Conservation (phyloP, 1,284 basidiomycete genomes). For the Cutaneotrichosporon cavernicola region DNA sequence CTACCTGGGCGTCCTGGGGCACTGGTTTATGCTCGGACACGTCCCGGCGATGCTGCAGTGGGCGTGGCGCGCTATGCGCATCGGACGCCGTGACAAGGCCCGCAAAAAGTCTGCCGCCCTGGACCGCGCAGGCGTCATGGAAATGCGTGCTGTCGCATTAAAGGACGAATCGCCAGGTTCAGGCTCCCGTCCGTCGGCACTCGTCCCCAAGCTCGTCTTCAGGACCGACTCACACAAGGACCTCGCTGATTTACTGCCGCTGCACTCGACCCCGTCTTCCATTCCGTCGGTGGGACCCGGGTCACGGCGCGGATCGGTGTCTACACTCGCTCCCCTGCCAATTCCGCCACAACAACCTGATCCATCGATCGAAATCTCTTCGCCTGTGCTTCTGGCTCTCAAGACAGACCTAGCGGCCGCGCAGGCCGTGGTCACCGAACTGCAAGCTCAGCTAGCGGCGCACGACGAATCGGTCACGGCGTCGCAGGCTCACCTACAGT, state of each 20-base stretch:
- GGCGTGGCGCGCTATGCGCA: conserved; percentile 33
- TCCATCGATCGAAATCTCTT: conserved; percentile 40
- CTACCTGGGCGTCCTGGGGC: conserved; percentile 45
- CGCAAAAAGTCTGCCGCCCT: conserved; percentile 36
- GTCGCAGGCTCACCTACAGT: conserved; percentile 66
- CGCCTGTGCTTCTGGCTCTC: conserved; percentile 71
- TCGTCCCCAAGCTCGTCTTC: conserved; percentile 27
- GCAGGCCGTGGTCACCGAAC: conserved; percentile 66
- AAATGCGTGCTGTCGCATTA: conserved; percentile 39
- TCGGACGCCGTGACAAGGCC: conserved; percentile 36
- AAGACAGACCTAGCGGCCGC: conserved; percentile 71
- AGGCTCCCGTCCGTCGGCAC: conserved; percentile 9
- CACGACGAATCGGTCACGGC: conserved; percentile 63
- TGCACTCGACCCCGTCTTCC: conserved; percentile 40
- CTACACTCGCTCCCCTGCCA: conserved; percentile 33
- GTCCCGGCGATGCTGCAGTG: conserved; percentile 39
- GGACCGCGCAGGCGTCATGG: conserved; percentile 44
- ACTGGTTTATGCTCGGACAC: conserved; percentile 44
- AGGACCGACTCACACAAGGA: conserved; percentile 28
- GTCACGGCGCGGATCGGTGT: conserved; percentile 41
- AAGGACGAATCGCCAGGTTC: conserved; percentile 39
- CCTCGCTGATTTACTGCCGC: conserved; percentile 42
- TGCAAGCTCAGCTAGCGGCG: conserved; percentile 72
- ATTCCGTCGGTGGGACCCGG: conserved; percentile 22
- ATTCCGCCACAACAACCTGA: conserved; percentile 9